Conservation (phyloP, 106 monocot species). For the Cymbidium sinense region DNA sequence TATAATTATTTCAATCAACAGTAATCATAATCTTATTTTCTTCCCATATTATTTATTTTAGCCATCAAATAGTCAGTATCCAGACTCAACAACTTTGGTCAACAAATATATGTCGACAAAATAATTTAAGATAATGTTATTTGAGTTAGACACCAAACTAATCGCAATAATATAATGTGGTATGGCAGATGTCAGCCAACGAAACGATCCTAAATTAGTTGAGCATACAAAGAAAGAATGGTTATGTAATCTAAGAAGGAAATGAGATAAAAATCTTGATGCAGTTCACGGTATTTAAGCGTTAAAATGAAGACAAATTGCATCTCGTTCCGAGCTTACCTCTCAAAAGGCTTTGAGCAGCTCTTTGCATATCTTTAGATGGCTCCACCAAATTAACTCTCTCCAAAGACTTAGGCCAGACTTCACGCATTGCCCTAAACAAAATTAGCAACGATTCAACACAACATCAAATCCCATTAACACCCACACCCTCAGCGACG, state of each 20-base stretch:
- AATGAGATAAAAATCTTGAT: too few species aligned
- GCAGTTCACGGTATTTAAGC: too few species aligned
- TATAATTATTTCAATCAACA: too few species aligned
- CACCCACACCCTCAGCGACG: background rate
- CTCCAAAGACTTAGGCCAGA: slow-evolving; percentile 80
- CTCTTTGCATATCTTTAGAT: slow-evolving; percentile 90
- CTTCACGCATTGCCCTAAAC: slow-evolving; percentile 82
- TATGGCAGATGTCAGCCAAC: background rate
- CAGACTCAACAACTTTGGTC: too few species aligned
- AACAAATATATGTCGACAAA: too few species aligned
- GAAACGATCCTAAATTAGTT: background rate
- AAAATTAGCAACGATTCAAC: background rate
- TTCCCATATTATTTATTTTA: too few species aligned
- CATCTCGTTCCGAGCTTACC: slow-evolving; percentile 24
- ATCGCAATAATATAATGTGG: background rate
- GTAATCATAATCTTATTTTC: too few species aligned
- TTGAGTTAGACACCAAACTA: background rate
- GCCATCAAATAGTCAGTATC: too few species aligned
- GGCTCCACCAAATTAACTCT: slow-evolving; percentile 87
- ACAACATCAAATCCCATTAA: background rate
- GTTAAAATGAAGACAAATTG: background rate
- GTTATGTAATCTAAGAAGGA: too few species aligned
- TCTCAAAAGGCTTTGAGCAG: slow-evolving; percentile 63
- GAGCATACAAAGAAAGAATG: too few species aligned
- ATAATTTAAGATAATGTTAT: background rate